phyloP scores from a whole-genome alignment of 2,329 filamentous ascomycete species.

The Sporothrix sp. region DNA sequence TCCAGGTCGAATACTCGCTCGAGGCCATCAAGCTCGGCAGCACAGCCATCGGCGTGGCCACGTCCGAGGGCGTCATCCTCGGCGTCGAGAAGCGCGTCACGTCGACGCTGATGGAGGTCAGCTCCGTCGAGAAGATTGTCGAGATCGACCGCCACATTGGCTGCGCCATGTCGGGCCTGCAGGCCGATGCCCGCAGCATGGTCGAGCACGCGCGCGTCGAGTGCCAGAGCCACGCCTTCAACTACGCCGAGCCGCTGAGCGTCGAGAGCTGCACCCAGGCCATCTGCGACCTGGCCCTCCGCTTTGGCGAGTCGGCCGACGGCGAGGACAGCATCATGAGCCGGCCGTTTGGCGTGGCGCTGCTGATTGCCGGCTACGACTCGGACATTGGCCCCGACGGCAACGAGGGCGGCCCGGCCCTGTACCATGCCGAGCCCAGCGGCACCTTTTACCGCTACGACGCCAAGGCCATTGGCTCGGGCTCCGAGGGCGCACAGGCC shows the following conservation, averaged over 20 bases:
- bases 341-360: slow-evolving; percentile 88
- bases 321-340: slow-evolving; percentile 99
- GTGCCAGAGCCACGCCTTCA: slow-evolving; percentile 92
- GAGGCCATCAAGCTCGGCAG: slow-evolving; percentile 99
- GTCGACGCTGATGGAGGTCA: slow-evolving; percentile 91
- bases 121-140: slow-evolving; percentile 98
- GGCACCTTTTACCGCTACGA: slow-evolving; percentile 99
- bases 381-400: slow-evolving; percentile 17
- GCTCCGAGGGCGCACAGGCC: slow-evolving; percentile 92
- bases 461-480: slow-evolving; percentile 95
- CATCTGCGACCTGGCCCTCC: slow-evolving; percentile 91
- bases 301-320: slow-evolving; percentile 95
- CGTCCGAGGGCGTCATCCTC: slow-evolving; percentile 86
- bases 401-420: slow-evolving; percentile 77
- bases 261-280: slow-evolving; percentile 98
- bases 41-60: slow-evolving; percentile 96
- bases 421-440: slow-evolving; percentile 97
- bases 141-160: slow-evolving; percentile 98
- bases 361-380: slow-evolving; percentile 94
- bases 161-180: slow-evolving; percentile 95
- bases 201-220: slow-evolving; percentile 97
- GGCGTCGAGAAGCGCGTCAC: slow-evolving; percentile 99
- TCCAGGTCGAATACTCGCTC: slow-evolving; percentile 99
- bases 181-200: slow-evolving; percentile 96
- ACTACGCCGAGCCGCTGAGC: slow-evolving; percentile 90